A percentile compares a stretch with the other conserved stretches of the same genome.
These are phyloP conservation scores for Kwoniella sp. DNA, from an alignment of 768 basidiomycete genomes.

Conservation along the genomic window DNA sequence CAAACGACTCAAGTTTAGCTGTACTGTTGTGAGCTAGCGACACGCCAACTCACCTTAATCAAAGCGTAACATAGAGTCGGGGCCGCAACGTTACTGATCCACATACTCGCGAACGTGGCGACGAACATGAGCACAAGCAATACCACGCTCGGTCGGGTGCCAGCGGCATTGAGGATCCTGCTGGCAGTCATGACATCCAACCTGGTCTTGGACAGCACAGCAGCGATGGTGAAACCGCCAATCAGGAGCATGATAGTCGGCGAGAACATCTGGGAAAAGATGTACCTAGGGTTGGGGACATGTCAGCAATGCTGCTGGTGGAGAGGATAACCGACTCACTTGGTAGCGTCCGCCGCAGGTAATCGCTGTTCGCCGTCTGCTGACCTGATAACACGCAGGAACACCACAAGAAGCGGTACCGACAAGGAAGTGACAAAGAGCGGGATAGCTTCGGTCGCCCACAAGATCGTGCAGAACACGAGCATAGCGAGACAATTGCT, in stretches of 20 bases:
- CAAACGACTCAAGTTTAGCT: no score
- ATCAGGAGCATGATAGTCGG: constrained; percentile 98
- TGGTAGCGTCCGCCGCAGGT: constrained; percentile 67
- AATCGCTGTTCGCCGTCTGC: constrained; percentile 56
- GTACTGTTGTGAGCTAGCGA: no score
- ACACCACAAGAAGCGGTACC: constrained; percentile 81
- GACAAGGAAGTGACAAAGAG: constrained; percentile 93
- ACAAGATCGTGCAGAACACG: constrained; percentile 81
- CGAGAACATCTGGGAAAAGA: constrained; percentile 94
- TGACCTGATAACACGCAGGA: constrained; percentile 71
- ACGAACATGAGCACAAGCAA: constrained; percentile 92
- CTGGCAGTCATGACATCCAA: constrained; percentile 88
- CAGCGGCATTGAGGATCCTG: constrained; percentile 81
- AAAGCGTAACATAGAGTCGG: constrained; percentile 95
- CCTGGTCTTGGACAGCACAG: constrained; percentile 89
- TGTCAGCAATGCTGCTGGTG: not conserved
- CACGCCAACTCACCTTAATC: constrained; percentile 78
- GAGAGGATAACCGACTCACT: constrained; percentile 56
- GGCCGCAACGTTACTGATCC: constrained; percentile 99
- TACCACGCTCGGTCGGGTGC: constrained; percentile 77
- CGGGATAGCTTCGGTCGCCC: constrained; percentile 97
- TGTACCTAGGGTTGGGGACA: constrained; percentile 58
- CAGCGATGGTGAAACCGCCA: constrained; percentile 95
- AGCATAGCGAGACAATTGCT: constrained; percentile 88
- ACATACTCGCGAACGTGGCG: constrained; percentile 97